A percentile compares a stretch with the other conserved stretches of the same genome.
phyloP scores from a whole-genome alignment of 306 rosid species.

The Lotus japonicus region DNA sequence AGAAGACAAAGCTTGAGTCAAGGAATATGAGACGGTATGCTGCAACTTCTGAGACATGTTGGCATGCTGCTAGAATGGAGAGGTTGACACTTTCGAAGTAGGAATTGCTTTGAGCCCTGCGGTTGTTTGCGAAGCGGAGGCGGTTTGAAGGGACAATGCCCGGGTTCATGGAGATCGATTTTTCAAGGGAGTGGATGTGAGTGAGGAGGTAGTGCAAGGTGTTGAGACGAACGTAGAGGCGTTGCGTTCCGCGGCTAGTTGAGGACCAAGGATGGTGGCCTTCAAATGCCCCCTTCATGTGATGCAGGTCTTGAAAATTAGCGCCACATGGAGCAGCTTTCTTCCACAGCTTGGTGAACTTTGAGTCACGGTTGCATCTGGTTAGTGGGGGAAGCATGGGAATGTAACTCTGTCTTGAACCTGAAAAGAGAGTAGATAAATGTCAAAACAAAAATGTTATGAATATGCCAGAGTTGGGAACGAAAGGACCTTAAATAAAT shows the following conservation, averaged over 20 bases:
- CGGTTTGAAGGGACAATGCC: constrained; percentile 39
- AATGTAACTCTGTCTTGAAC: constrained; percentile 69
- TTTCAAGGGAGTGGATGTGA: constrained; percentile 53
- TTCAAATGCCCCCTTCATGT: constrained; percentile 25
- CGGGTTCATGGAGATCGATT: constrained; percentile 44
- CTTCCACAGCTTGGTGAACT: constrained; percentile 57
- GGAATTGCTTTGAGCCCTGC: constrained; percentile 29
- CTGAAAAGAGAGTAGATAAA: constrained; percentile 28
- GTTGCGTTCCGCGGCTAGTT: constrained; percentile 84
- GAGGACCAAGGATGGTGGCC: constrained; percentile 48
- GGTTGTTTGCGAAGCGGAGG: constrained; percentile 21
- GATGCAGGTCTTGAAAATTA: constrained; percentile 29
- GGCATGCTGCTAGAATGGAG: constrained; percentile 51
- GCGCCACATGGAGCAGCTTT: constrained; percentile 52
- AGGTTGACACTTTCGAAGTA: constrained; percentile 45
- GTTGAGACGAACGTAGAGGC: constrained; percentile 90
- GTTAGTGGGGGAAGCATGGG: constrained; percentile 93
- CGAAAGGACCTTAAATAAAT: too few relatives aligned
- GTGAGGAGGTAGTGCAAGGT: constrained; percentile 66
- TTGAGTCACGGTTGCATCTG: constrained; percentile 69
- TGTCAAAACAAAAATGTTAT: not conserved
- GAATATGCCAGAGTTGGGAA: too few relatives aligned
- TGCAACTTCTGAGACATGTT: constrained; percentile 72
- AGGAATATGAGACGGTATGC: constrained; percentile 75
- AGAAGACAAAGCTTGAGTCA: constrained; percentile 57